Conservation (phyloP, 2,329 filamentous ascomycete genomes). For the Leptographium flavum region DNA sequence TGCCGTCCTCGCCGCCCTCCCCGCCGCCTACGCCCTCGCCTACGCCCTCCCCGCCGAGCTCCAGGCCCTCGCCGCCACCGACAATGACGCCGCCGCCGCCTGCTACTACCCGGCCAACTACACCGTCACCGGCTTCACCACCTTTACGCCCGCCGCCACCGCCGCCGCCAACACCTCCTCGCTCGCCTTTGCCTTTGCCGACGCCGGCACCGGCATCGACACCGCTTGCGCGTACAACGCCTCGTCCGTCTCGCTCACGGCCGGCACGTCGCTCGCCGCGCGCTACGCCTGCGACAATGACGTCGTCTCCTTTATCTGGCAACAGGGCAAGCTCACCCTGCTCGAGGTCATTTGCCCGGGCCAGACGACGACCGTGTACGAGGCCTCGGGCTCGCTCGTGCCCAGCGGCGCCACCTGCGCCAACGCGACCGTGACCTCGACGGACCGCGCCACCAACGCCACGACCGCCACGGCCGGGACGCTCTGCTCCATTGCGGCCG, state of each 20-base stretch:
- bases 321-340: conserved; percentile 22
- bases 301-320: conserved; percentile 29
- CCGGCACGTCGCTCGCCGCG: conserved; percentile 16
- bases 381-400: conserved; percentile 8
- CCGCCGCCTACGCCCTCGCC: not conserved
- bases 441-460: no score
- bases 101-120: conserved; percentile 8
- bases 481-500: no score
- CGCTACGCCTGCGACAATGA: conserved; percentile 29
- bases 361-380: conserved; percentile 7
- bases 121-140: not conserved
- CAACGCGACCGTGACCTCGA: not conserved
- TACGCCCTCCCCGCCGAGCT: conserved; percentile 6
- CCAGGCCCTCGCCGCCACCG: not conserved
- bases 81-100: not conserved
- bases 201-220: conserved; percentile 23
- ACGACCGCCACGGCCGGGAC: no score
- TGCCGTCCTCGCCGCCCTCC: not conserved
- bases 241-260: conserved; percentile 21
- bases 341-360: conserved; percentile 29
- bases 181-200: conserved; percentile 26
- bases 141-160: not conserved
- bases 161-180: conserved; percentile 17
- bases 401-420: conserved; percentile 6
- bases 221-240: conserved; percentile 29